These are phyloP conservation scores for Lycium barbarum DNA, from an alignment of 257 asterid species.

Conservation along the genomic window DNA sequence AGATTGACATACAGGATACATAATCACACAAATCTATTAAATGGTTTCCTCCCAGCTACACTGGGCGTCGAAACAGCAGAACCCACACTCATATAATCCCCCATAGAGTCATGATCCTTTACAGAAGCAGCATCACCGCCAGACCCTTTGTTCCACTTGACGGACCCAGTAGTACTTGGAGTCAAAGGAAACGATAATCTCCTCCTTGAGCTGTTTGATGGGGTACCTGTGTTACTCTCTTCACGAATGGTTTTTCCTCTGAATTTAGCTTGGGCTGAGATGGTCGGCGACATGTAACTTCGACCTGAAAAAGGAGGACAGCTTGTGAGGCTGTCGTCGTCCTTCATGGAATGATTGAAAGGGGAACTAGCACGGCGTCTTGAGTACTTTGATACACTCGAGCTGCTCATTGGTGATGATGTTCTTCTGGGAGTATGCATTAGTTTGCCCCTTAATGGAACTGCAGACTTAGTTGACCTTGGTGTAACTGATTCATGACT, in stretches of 20 bases:
- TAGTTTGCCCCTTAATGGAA: constrained; percentile 58
- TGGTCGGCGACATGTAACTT: constrained; percentile 85
- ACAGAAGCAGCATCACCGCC: constrained; percentile 59
- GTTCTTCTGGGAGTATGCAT: constrained; percentile 66
- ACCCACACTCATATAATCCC: constrained; percentile 57
- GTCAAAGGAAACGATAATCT: constrained; percentile 88
- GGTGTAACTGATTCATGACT: constrained; percentile 71
- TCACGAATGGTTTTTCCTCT: constrained; percentile 76
- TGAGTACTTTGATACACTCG: constrained; percentile 40
- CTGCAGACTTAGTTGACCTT: constrained; percentile 70
- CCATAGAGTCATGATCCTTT: constrained; percentile 44
- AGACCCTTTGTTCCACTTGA: constrained; percentile 77
- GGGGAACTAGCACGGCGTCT: constrained; percentile 60
- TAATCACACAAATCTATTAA: constrained; percentile 92
- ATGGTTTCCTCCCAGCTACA: constrained; percentile 74
- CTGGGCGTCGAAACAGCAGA: constrained; percentile 79
- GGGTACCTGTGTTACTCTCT: constrained; percentile 79
- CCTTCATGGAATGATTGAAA: constrained; percentile 57
- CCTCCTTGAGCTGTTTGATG: constrained; percentile 69
- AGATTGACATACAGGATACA: constrained; percentile 31
- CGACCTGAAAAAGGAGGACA: constrained; percentile 94
- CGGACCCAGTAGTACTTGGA: constrained; percentile 57
- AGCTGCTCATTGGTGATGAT: constrained; percentile 48
- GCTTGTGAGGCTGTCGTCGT: constrained; percentile 83
- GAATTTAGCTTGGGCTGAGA: constrained; percentile 81